A percentile compares a stretch with the other conserved stretches of the same genome.
Conservation (phyloP, 768 basidiomycete species). For the Trametes elegans region DNA sequence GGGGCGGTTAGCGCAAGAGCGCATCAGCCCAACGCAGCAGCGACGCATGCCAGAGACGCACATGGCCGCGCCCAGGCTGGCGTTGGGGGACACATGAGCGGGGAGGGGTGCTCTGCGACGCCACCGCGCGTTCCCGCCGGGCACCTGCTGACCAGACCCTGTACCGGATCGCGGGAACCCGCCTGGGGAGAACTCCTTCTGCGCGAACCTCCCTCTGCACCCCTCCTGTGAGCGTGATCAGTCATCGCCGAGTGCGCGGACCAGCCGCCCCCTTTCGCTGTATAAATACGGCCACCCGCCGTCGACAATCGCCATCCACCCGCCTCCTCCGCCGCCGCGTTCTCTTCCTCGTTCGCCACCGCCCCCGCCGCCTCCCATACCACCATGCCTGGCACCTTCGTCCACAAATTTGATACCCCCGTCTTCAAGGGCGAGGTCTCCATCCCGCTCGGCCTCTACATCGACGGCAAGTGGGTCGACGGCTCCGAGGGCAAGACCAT, state of each 20-base stretch:
- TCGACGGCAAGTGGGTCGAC: constrained; percentile 64
- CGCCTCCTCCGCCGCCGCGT: background rate
- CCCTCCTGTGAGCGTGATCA: constrained; percentile 10
- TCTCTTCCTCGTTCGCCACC: background rate
- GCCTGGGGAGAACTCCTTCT: constrained; percentile 3
- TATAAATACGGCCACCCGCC: constrained; percentile 11
- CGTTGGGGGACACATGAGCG: constrained; percentile 12
- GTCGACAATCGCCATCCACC: no score
- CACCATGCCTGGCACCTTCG: constrained; percentile 43
- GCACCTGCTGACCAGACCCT: constrained; percentile 11
- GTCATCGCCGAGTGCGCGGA: constrained; percentile 4
- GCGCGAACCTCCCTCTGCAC: background rate
- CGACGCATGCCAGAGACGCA: background rate
- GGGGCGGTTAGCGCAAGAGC: background rate
- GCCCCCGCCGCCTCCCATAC: background rate
- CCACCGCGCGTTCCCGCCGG: constrained; percentile 12
- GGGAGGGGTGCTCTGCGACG: background rate
- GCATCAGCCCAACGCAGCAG: constrained; percentile 11
- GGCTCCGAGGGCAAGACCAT: constrained; percentile 58
- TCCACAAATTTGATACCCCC: constrained; percentile 50
- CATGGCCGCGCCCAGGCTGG: constrained; percentile 3
- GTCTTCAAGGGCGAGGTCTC: constrained; percentile 56
- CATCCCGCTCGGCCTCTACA: constrained; percentile 68
- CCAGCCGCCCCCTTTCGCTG: background rate
- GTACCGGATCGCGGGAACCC: constrained; percentile 7